Conservation (phyloP, 495 filamentous ascomycete species). For the Xylaria flabelliformis region DNA sequence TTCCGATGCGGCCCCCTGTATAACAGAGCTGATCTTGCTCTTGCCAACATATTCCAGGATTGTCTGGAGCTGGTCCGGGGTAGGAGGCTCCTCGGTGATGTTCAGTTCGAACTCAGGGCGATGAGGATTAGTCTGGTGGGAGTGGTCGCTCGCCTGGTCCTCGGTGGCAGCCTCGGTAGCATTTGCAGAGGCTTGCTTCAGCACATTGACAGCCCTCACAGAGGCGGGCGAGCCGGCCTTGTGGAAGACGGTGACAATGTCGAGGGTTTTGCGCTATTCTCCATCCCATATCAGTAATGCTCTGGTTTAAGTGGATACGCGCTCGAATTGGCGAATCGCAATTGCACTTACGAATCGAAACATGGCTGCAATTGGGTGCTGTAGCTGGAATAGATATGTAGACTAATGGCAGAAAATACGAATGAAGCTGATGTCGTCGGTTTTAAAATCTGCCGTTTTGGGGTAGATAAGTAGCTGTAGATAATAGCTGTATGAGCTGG, state of each 20-base stretch:
- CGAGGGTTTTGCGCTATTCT: constrained; percentile 75
- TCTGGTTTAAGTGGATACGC: not conserved
- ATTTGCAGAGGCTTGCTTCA: constrained; percentile 75
- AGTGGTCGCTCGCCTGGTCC: constrained; percentile 69
- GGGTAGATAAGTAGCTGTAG: constrained; percentile 33
- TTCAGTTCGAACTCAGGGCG: constrained; percentile 83
- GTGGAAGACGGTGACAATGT: constrained; percentile 97
- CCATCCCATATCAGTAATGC: constrained; percentile 15
- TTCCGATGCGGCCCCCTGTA: constrained; percentile 73
- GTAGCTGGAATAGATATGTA: not conserved
- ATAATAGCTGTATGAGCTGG: not conserved
- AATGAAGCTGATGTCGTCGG: not conserved
- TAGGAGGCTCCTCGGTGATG: constrained; percentile 81
- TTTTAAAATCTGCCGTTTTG: constrained; percentile 29
- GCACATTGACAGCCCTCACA: constrained; percentile 67
- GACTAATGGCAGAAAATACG: not conserved
- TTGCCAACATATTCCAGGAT: constrained; percentile 84
- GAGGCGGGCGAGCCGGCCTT: constrained; percentile 70
- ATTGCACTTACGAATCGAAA: constrained; percentile 50
- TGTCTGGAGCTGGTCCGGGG: constrained; percentile 79
- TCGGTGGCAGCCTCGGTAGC: constrained; percentile 64
- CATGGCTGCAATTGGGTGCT: constrained; percentile 37
- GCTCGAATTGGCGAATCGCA: not conserved
- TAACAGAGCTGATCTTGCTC: constrained; percentile 61
- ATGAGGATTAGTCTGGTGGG: constrained; percentile 54